phyloP scores from a whole-genome alignment of 2,329 filamentous ascomycete genomes.

The Amauroascus niger region DNA sequence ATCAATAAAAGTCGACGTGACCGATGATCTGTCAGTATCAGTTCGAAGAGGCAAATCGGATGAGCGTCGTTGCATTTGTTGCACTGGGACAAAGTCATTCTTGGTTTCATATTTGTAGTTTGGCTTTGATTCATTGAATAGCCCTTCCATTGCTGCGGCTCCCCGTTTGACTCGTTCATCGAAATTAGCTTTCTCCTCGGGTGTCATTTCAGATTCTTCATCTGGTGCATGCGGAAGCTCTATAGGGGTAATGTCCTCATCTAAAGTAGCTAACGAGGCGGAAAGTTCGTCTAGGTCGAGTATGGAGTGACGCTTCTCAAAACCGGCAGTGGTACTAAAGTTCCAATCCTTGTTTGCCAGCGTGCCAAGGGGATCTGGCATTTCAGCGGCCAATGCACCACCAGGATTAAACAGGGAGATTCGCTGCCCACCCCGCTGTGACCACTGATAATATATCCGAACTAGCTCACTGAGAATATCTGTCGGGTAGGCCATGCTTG shows the following conservation, averaged over 20 bases:
- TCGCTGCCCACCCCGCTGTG: slow-evolving; percentile 40
- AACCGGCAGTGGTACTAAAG: slow-evolving; percentile 54
- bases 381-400: slow-evolving; percentile 48
- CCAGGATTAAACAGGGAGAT: slow-evolving; percentile 51
- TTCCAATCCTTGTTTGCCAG: slow-evolving; percentile 50
- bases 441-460: slow-evolving; percentile 42
- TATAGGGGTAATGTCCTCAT: slow-evolving; percentile 27
- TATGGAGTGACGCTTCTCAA: slow-evolving; percentile 45
- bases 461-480: slow-evolving; percentile 38
- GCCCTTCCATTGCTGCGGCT: slow-evolving; percentile 46
- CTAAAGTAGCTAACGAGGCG: slow-evolving; percentile 38
- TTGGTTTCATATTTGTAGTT: slow-evolving; percentile 51
- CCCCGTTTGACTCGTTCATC: slow-evolving; percentile 50
- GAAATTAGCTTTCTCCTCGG: slow-evolving; percentile 43
- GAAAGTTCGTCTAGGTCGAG: slow-evolving; percentile 39
- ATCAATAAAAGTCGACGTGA: slow-evolving; percentile 43
- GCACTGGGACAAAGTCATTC: slow-evolving; percentile 40
- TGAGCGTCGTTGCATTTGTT: slow-evolving; percentile 34
- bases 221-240: slow-evolving; percentile 20
- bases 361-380: slow-evolving; percentile 35
- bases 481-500: slow-evolving; percentile 38
- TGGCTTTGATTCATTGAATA: slow-evolving; percentile 48
- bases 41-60: slow-evolving; percentile 48
- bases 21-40: slow-evolving; percentile 40
- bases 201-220: slow-evolving; percentile 29